Conservation (phyloP, 352 stramenopile genomes). For the Peronospora belbahrii region DNA sequence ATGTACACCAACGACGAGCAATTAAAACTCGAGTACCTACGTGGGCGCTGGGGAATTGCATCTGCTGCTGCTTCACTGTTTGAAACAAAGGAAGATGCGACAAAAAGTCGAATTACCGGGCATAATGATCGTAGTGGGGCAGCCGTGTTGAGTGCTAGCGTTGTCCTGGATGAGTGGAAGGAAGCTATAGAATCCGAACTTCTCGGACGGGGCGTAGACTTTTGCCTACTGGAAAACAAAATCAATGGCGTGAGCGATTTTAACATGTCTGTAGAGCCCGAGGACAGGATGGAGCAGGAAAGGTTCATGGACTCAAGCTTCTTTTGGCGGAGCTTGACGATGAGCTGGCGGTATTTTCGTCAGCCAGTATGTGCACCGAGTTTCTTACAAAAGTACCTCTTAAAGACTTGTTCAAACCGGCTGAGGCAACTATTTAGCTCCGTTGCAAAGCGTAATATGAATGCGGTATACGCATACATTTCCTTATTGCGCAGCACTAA, state of each 20-base stretch:
- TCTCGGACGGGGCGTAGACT: slow-evolving; percentile 27
- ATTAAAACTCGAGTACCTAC: slow-evolving; percentile 24
- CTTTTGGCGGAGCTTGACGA: slow-evolving; percentile 21
- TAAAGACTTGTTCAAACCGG: slow-evolving; percentile 35
- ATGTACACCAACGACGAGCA: slow-evolving; percentile 18
- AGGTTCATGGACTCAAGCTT: slow-evolving; percentile 8
- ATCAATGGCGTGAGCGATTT: slow-evolving; percentile 11
- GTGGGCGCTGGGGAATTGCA: slow-evolving; percentile 15
- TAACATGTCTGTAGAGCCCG: background rate
- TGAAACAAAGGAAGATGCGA: slow-evolving; percentile 1
- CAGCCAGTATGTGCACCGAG: slow-evolving; percentile 13
- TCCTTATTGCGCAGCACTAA: background rate
- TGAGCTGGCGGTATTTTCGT: slow-evolving; percentile 21
- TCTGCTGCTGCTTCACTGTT: background rate
- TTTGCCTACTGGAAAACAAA: slow-evolving; percentile 28
- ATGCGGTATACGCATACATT: background rate
- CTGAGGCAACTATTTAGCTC: slow-evolving; percentile 34
- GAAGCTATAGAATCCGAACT: slow-evolving; percentile 18
- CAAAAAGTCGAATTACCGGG: slow-evolving; percentile 11
- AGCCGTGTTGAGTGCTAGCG: slow-evolving; percentile 18
- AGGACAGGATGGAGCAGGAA: too few species aligned
- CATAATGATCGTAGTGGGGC: slow-evolving; percentile 21
- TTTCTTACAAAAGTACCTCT: slow-evolving; percentile 31
- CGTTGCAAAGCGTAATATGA: background rate
- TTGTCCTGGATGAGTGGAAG: slow-evolving; percentile 34